Evolutionary conservation across 2,329 filamentous ascomycete species (phyloP).

Genomic region (Verticillium zaregamsianum): DNA sequence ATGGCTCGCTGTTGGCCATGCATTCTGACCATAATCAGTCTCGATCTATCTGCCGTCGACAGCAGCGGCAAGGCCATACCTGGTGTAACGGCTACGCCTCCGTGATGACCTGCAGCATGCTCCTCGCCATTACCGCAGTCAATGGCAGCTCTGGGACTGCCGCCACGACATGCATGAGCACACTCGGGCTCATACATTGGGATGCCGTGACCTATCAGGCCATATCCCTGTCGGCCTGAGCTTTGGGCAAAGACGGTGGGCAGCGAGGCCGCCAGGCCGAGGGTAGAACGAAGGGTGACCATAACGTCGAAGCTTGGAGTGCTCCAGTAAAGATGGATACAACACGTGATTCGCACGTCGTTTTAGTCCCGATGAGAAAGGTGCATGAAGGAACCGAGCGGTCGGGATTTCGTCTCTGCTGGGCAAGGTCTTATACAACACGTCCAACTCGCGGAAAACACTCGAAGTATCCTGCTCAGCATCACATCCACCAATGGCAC

Average conservation of each 20-base stretch:
- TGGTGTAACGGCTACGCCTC: slow-evolving; percentile 1
- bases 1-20: slow-evolving; percentile 13
- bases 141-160: neutral
- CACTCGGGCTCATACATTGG: slow-evolving; percentile 29
- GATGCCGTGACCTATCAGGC: slow-evolving; percentile 1
- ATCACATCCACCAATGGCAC: neutral
- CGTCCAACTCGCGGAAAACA: neutral
- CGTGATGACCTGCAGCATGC: slow-evolving; percentile 2
- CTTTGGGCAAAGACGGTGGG: neutral
- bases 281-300: neutral
- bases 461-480: neutral
- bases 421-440: neutral
- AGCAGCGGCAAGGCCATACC: neutral
- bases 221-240: neutral
- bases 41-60: neutral
- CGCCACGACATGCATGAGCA: slow-evolving; percentile 26
- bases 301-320: neutral
- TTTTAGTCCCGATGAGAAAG: neutral
- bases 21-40: slow-evolving; percentile 7
- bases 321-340: neutral
- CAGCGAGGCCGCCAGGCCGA: neutral
- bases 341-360: neutral
- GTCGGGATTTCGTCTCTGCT: neutral
- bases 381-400: neutral
- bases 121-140: slow-evolving; percentile 1